Evolutionary conservation across 2,329 filamentous ascomycete genomes (phyloP).

Genomic region (Xylaria sp.): DNA sequence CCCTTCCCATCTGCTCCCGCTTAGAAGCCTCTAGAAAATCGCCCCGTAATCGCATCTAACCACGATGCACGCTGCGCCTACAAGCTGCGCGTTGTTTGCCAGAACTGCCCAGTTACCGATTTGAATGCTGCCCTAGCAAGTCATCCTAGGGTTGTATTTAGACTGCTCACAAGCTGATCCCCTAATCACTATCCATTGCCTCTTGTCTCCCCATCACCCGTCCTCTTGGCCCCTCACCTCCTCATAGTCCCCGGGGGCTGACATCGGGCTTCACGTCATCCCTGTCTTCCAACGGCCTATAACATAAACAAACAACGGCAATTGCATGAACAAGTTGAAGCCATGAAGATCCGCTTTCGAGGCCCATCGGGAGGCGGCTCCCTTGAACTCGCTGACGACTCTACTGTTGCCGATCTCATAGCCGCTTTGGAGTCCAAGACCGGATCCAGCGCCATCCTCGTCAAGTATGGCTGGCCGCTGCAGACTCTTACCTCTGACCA

Average conservation of each 20-base stretch:
- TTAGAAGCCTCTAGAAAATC: slow-evolving; percentile 9
- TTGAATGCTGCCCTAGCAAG: too few species aligned
- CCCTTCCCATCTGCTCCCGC: not conserved
- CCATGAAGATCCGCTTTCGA: slow-evolving; percentile 70
- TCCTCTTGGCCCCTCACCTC: not conserved
- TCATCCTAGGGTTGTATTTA: not conserved
- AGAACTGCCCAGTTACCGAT: not conserved
- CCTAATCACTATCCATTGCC: not conserved
- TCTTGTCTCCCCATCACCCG: not conserved
- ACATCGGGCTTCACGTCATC: not conserved
- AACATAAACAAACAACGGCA: not conserved
- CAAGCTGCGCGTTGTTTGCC: slow-evolving; percentile 1
- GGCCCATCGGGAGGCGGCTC: slow-evolving; percentile 68
- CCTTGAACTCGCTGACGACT: slow-evolving; percentile 61
- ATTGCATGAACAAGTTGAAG: not conserved
- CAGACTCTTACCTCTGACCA: slow-evolving; percentile 60
- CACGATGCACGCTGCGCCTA: slow-evolving; percentile 2
- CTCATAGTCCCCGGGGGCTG: not conserved
- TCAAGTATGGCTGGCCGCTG: slow-evolving; percentile 83
- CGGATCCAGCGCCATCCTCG: slow-evolving; percentile 59
- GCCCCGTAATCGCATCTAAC: slow-evolving; percentile 3
- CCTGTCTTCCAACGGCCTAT: not conserved
- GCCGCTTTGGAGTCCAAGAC: slow-evolving; percentile 58
- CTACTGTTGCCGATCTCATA: slow-evolving; percentile 59
- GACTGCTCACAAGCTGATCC: too few species aligned